phyloP scores from a whole-genome alignment of 2,329 filamentous ascomycete species.

The Diaporthe vaccinii region DNA sequence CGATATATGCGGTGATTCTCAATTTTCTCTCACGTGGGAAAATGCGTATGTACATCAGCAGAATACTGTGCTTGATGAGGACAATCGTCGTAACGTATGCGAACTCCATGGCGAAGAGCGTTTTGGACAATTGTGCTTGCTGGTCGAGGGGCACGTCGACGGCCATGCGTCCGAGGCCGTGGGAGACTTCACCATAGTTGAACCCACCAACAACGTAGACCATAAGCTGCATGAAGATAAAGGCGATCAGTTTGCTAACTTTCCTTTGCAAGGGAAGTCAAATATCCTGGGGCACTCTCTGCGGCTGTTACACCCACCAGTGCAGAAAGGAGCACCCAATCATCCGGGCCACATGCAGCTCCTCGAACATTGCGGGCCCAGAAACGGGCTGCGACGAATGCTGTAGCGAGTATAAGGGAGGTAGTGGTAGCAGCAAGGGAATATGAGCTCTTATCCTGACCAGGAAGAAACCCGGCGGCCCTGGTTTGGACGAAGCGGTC shows the following conservation, averaged over 20 bases:
- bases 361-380: neutral
- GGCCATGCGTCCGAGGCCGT: neutral
- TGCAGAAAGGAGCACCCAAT: neutral
- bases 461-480: neutral
- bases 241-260: neutral
- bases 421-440: neutral
- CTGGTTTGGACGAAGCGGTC: neutral
- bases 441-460: neutral
- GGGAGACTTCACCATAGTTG: neutral
- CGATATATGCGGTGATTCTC: neutral
- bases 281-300: neutral
- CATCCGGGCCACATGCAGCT: neutral
- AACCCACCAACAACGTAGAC: neutral
- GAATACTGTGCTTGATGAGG: neutral
- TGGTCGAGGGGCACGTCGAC: neutral
- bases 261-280: neutral
- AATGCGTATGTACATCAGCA: neutral
- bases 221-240: neutral
- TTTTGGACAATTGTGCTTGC: slow-evolving; percentile 1
- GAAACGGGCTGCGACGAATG: neutral
- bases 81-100: neutral
- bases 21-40: neutral
- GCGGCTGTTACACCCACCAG: neutral
- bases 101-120: neutral
- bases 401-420: neutral